Conservation (phyloP, 1,139 yeast genomes). For the Yamadazyma atmosphaerica region DNA sequence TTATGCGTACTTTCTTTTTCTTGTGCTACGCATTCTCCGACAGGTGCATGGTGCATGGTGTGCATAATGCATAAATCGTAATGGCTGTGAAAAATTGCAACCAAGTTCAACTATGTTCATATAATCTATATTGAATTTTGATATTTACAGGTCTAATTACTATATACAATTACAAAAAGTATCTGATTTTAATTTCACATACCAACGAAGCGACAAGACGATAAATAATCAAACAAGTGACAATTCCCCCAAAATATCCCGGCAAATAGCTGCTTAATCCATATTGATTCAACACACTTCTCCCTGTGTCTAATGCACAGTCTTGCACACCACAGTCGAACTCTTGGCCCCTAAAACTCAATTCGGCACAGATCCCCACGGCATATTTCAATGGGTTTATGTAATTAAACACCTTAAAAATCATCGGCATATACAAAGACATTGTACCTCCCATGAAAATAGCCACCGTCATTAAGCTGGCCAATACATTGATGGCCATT, state of each 20-base stretch:
- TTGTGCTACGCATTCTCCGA: too few relatives aligned
- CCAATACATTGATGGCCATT: conserved; percentile 70
- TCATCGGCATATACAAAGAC: conserved; percentile 71
- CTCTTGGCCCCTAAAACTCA: conserved; percentile 33
- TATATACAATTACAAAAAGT: conserved; percentile 6
- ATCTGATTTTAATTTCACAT: conserved; percentile 30
- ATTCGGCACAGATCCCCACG: conserved; percentile 50
- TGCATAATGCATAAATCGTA: too few relatives aligned
- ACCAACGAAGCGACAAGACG: conserved; percentile 30
- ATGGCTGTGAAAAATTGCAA: background rate
- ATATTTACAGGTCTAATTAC: too few relatives aligned
- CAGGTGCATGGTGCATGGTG: too few relatives aligned
- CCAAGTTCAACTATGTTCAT: too few relatives aligned
- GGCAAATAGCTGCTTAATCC: conserved; percentile 29
- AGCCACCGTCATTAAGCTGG: conserved; percentile 64
- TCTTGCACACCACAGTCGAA: conserved; percentile 30
- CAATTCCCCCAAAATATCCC: conserved; percentile 35
- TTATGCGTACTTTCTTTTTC: background rate
- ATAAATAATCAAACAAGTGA: conserved; percentile 36
- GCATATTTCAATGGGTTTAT: conserved; percentile 73
- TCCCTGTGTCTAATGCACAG: conserved; percentile 38
- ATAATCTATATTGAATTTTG: too few relatives aligned
- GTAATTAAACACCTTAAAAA: conserved; percentile 70
- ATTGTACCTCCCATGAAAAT: conserved; percentile 86
- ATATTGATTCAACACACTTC: conserved; percentile 35